Evolutionary conservation across 345 rosid genomes (phyloP).

Genomic region (Citrus hindsii): DNA sequence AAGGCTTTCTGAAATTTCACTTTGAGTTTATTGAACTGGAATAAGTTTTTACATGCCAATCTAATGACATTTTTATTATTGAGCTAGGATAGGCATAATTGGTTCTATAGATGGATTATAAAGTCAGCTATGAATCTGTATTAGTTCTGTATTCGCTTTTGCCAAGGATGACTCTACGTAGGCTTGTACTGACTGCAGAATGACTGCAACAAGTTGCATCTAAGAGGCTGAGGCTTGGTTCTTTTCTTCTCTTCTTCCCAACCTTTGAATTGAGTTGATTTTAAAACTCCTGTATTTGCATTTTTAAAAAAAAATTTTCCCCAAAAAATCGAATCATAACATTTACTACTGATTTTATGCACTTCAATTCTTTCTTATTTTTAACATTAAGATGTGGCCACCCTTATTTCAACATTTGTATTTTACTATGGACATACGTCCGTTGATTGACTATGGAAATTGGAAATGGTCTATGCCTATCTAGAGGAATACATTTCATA

Average conservation of each 20-base stretch:
- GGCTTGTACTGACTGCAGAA: conserved; percentile 39
- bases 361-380: too few relatives aligned
- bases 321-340: too few relatives aligned
- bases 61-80: background rate
- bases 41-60: background rate
- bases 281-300: background rate
- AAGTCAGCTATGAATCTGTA: background rate
- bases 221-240: conserved; percentile 24
- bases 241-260: background rate
- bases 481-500: too few relatives aligned
- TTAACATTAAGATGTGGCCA: too few relatives aligned
- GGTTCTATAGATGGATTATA: background rate
- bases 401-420: too few relatives aligned
- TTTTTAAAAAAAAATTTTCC: too few relatives aligned
- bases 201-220: conserved; percentile 23
- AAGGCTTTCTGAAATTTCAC: background rate
- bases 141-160: background rate
- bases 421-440: too few relatives aligned
- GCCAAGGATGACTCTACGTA: conserved; percentile 43
- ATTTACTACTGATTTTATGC: too few relatives aligned
- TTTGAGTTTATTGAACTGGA: background rate
- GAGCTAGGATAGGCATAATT: background rate
- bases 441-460: too few relatives aligned
- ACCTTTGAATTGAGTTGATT: background rate
- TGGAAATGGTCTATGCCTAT: too few relatives aligned